Percentiles rank a stretch among this genome's conserved stretches.
phyloP scores from a whole-genome alignment of 1,284 basidiomycete genomes.

The Sporisorium graminicola region DNA sequence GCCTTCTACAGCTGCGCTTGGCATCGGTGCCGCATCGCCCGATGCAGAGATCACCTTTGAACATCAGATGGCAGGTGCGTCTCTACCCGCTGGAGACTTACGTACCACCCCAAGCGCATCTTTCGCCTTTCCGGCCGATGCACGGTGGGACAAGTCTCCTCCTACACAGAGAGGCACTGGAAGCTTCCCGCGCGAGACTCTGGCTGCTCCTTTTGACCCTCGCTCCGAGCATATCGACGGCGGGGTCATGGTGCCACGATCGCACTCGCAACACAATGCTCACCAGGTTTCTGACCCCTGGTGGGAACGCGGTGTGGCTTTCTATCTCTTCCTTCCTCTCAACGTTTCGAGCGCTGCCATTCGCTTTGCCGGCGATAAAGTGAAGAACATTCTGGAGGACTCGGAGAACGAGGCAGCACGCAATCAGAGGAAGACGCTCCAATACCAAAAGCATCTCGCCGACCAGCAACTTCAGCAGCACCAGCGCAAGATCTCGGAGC shows the following conservation, averaged over 20 bases:
- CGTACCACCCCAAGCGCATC: conserved; percentile 9
- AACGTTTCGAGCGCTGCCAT: conserved; percentile 50
- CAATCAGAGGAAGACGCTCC: conserved; percentile 39
- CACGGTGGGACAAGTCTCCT: conserved; percentile 13
- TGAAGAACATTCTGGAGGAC: conserved; percentile 40
- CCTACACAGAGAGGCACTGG: neutral
- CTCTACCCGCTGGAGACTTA: conserved; percentile 13
- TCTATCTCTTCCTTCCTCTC: conserved; percentile 56
- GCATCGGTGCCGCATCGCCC: conserved; percentile 28
- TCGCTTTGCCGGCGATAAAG: conserved; percentile 49
- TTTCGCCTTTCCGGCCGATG: neutral
- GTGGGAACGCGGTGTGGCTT: conserved; percentile 51
- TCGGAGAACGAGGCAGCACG: conserved; percentile 36
- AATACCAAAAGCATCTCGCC: conserved; percentile 46
- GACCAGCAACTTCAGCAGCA: conserved; percentile 46
- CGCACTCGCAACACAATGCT: conserved; percentile 9
- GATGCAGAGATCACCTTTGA: conserved; percentile 18
- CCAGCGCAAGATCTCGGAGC: conserved; percentile 25
- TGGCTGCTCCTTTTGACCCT: neutral
- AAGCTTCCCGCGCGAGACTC: conserved; percentile 4
- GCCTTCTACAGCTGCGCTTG: conserved; percentile 45
- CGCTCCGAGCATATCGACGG: neutral
- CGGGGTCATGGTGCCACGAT: neutral
- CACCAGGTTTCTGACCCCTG: conserved; percentile 43
- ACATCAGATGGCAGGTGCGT: neutral